Evolutionary conservation across 148 eudicot genomes (phyloP), one percentile per base, ranked within the genome.

Genomic region (Vaccinium vitisidaea): DNA sequence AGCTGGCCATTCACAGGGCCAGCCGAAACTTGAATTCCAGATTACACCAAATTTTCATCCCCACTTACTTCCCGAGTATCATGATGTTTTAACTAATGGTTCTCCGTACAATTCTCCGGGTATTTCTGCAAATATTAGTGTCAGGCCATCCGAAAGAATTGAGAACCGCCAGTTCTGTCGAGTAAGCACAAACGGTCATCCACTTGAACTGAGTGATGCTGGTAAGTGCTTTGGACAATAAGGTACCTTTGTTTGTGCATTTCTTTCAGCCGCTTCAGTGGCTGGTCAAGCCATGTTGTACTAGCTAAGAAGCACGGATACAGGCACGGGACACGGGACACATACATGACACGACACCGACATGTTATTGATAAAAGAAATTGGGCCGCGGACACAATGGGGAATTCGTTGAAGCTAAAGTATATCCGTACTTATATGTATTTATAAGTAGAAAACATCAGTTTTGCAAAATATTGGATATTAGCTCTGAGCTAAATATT

Each of bases 31-130:
- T 84, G 93, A 91, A 77, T 85, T 87, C 30, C 90, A 76, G 32
- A 88, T 88, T 55, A 32, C 81, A 75, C 84, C 84, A 27, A 86
- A 59, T 83, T 88, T 91, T 85, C 90, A 91, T 88, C 94, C 93
- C 80, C 91, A 89, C 87, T 93, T 96, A 52, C 91, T 88, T 55
- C 94, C 98, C 5, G 93, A 88, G 46, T 89, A 88, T 86, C 90
- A 83, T 84, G 93, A 91, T 84, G 91, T 91, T 85, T 79, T 91
- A 83, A 82, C 91, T 84, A 93, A 87, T 90, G 89, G 88, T 74
- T 82, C 70, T 83, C 71, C 86, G 4, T 86, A 84, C 89, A 86
- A 84, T 81, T 90, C 90, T 83, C 87, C 91, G 18, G 81, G 86
- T 83, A 79, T 89, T 78, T 85, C 86, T 82, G 84, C 87, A 85